Evolutionary conservation across 1,139 yeast species (phyloP).

Genomic region (Magnusiomyces fungicola): DNA sequence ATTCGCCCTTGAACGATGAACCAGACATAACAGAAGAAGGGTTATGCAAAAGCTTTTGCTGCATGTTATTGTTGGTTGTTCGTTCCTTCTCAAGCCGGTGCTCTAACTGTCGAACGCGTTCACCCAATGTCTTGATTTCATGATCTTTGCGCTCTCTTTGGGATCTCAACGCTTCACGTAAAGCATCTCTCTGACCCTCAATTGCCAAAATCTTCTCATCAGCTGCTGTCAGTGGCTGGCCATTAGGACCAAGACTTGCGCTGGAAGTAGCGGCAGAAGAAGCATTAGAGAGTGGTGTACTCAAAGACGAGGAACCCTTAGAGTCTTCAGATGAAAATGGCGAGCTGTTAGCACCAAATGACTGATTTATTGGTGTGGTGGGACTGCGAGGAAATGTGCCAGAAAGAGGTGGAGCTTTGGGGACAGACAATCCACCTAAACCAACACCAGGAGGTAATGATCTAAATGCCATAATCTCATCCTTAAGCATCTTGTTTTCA

Average conservation of each 20-base stretch:
- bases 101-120: slow-evolving; percentile 29
- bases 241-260: too few relatives aligned
- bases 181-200: slow-evolving; percentile 39
- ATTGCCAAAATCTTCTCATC: slow-evolving; percentile 28
- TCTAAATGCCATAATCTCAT: neutral
- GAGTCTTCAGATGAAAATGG: neutral
- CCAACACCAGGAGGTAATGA: neutral
- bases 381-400: neutral
- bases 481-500: neutral
- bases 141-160: slow-evolving; percentile 35
- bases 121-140: slow-evolving; percentile 29
- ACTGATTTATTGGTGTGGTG: neutral
- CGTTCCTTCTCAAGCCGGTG: slow-evolving; percentile 25
- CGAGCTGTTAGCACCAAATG: neutral
- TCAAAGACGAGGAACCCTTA: neutral
- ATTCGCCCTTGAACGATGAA: too few relatives aligned
- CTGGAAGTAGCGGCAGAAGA: neutral
- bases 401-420: neutral
- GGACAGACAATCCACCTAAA: neutral
- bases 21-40: too few relatives aligned
- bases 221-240: neutral
- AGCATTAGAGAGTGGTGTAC: neutral
- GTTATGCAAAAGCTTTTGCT: neutral
- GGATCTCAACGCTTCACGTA: slow-evolving; percentile 35
- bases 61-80: too few relatives aligned